Conservation (phyloP, 805 yeast genomes). For the Barnettozyma wickerhamii region DNA sequence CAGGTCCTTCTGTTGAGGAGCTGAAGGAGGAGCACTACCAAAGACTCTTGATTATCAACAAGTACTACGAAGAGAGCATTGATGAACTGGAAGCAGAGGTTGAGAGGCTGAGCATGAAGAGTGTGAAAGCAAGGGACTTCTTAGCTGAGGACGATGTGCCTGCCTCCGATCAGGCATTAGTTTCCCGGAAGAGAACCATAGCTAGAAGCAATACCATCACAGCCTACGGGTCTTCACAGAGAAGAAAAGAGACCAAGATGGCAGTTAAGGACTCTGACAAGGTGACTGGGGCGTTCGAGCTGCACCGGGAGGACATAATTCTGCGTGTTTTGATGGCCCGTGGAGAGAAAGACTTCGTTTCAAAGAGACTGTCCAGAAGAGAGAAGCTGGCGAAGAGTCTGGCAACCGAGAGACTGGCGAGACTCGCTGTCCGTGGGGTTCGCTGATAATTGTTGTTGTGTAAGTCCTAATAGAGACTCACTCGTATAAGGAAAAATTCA, state of each 20-base stretch:
- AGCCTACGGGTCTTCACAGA: slow-evolving; percentile 64
- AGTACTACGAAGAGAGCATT: slow-evolving; percentile 52
- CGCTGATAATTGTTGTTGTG: not conserved
- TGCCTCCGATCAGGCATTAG: slow-evolving; percentile 22
- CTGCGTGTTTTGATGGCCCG: slow-evolving; percentile 66
- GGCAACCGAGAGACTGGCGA: slow-evolving; percentile 28
- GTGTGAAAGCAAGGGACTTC: slow-evolving; percentile 44
- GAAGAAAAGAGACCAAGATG: slow-evolving; percentile 43
- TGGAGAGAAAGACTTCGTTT: slow-evolving; percentile 56
- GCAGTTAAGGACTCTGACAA: slow-evolving; percentile 36
- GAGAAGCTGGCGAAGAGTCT: slow-evolving; percentile 38
- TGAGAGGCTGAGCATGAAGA: slow-evolving; percentile 48
- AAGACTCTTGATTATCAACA: slow-evolving; percentile 57
- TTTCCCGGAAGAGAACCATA: slow-evolving; percentile 33
- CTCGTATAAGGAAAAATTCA: too few relatives aligned
- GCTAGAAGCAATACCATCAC: slow-evolving; percentile 62
- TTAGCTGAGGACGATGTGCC: slow-evolving; percentile 33
- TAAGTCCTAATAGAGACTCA: not conserved
- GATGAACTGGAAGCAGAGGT: slow-evolving; percentile 50
- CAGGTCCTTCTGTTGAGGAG: slow-evolving; percentile 68
- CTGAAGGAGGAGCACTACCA: slow-evolving; percentile 63
- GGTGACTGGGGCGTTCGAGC: slow-evolving; percentile 35
- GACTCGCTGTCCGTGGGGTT: slow-evolving; percentile 20
- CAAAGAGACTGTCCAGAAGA: slow-evolving; percentile 55
- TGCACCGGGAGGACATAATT: slow-evolving; percentile 59